A percentile compares a stretch with the other conserved stretches of the same genome.
phyloP scores from a whole-genome alignment of 345 rosid species.

The Gossypium herbaceum region DNA sequence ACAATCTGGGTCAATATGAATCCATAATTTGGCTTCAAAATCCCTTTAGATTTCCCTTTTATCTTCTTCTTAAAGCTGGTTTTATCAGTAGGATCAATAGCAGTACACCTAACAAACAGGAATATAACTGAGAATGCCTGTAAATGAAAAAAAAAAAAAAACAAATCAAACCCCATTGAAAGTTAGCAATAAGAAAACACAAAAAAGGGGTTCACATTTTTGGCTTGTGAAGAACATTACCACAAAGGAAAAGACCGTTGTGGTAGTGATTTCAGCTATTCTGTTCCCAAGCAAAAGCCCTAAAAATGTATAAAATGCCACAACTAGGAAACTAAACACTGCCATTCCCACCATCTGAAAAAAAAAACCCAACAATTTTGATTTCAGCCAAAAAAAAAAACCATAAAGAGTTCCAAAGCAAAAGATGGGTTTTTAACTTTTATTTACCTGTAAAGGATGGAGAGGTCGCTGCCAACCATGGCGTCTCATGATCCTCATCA shows the following conservation, averaged over 20 bases:
- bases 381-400: neutral
- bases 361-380: conserved; percentile 12
- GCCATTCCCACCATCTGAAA: conserved; percentile 80
- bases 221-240: conserved; percentile 34
- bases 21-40: conserved; percentile 59
- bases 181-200: neutral
- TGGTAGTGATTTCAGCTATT: conserved; percentile 60
- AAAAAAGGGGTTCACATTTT: neutral
- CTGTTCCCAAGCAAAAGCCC: conserved; percentile 80
- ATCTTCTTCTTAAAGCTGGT: conserved; percentile 65
- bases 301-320: conserved; percentile 68
- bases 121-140: conserved; percentile 78
- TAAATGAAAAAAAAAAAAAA: neutral
- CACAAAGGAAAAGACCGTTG: conserved; percentile 57
- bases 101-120: conserved; percentile 73
- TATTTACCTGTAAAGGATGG: conserved; percentile 71
- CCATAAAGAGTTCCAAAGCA: neutral
- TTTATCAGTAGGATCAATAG: conserved; percentile 87
- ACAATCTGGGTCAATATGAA: conserved; percentile 69
- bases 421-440: neutral
- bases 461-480: conserved; percentile 98
- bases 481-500: conserved; percentile 45
- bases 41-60: conserved; percentile 44
- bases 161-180: neutral
- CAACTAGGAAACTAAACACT: conserved; percentile 58